Conservation (phyloP, 208 protist species). For the Leishmania martiniquensis region DNA sequence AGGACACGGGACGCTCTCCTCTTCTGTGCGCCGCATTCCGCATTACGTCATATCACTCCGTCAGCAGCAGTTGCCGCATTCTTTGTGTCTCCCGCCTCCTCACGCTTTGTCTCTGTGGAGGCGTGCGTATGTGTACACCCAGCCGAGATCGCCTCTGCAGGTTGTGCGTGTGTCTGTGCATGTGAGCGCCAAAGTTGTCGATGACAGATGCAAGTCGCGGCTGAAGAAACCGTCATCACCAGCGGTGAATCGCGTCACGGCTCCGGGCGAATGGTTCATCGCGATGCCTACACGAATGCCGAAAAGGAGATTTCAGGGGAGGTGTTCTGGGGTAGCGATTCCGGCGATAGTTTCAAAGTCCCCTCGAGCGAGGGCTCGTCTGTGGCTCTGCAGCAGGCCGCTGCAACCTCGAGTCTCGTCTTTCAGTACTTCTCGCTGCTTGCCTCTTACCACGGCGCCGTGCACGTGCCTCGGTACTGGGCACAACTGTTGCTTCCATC, state of each 20-base stretch:
- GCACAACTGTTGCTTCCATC: constrained; percentile 2
- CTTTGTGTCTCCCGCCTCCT: too few relatives aligned
- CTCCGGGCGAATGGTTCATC: not conserved
- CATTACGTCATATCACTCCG: too few relatives aligned
- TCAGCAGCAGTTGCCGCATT: too few relatives aligned
- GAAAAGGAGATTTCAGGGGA: not conserved
- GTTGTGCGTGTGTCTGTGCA: too few relatives aligned
- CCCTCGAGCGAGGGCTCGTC: not conserved
- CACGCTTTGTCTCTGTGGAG: too few relatives aligned
- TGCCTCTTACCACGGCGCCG: constrained; percentile 24
- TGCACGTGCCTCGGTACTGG: constrained; percentile 20
- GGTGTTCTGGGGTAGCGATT: not conserved
- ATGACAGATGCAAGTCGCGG: not conserved
- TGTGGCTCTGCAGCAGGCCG: not conserved
- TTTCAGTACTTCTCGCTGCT: constrained; percentile 30
- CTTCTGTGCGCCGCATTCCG: too few relatives aligned
- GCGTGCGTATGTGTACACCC: too few relatives aligned
- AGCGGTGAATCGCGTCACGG: not conserved
- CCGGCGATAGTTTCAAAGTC: not conserved
- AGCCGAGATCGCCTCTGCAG: too few relatives aligned
- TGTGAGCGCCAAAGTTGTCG: too few relatives aligned
- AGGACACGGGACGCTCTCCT: too few relatives aligned
- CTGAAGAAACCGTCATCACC: not conserved
- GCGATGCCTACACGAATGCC: not conserved
- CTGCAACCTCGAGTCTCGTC: not conserved